phyloP scores from a whole-genome alignment of 2,329 filamentous ascomycete genomes.

The Ramularia collo-cygni region DNA sequence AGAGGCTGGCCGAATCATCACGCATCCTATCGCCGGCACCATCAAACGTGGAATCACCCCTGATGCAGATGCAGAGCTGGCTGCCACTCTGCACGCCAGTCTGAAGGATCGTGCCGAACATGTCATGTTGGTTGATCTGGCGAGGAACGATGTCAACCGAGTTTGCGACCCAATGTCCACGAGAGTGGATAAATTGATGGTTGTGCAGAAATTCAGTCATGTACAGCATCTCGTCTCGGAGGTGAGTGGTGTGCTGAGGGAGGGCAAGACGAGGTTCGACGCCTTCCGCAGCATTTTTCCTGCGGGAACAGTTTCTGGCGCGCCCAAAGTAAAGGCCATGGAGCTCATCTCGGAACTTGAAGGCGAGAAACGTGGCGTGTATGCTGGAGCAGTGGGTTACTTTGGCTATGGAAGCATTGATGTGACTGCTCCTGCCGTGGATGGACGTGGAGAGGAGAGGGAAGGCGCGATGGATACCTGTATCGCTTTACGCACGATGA shows the following conservation, averaged over 20 bases:
- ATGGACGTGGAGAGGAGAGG: conserved; percentile 45
- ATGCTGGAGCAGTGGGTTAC: conserved; percentile 93
- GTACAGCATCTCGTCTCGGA: conserved; percentile 96
- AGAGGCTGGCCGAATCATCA: conserved; percentile 78
- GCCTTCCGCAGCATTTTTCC: conserved; percentile 93
- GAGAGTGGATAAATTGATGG: conserved; percentile 88
- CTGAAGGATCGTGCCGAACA: conserved; percentile 92
- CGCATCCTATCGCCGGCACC: conserved; percentile 93
- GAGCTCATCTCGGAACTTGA: conserved; percentile 93
- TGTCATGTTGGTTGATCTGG: conserved; percentile 95
- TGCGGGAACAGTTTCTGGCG: conserved; percentile 89
- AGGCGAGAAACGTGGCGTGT: conserved; percentile 86
- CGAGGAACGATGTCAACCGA: conserved; percentile 92
- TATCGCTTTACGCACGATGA: conserved; percentile 81
- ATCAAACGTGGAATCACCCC: conserved; percentile 76
- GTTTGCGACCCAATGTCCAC: conserved; percentile 88
- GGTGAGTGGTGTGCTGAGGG: conserved; percentile 81
- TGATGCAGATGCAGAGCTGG: conserved; percentile 74
- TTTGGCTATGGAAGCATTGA: conserved; percentile 79
- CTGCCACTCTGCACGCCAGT: conserved; percentile 66
- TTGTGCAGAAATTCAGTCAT: conserved; percentile 88
- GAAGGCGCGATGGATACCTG: conserved; percentile 91
- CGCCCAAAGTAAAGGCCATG: conserved; percentile 95
- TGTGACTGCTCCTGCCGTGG: conserved; percentile 34
- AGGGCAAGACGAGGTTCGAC: conserved; percentile 83